Conservation (phyloP, 2,329 filamentous ascomycete species). For the Aspergillus sojae region DNA sequence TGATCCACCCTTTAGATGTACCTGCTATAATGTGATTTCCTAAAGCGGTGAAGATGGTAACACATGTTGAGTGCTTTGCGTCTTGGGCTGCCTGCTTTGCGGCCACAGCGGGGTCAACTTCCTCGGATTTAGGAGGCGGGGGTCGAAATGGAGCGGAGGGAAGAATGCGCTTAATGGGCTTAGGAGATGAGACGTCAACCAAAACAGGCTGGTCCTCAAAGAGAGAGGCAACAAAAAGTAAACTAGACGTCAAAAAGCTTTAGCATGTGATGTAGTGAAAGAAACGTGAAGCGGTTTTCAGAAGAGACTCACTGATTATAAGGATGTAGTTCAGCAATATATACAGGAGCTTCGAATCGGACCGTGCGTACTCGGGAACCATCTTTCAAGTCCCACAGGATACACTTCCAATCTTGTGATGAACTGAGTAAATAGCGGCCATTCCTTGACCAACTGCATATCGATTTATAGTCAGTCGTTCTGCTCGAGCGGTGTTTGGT, state of each 20-base stretch:
- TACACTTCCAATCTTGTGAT: slow-evolving; percentile 94
- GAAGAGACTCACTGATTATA: slow-evolving; percentile 70
- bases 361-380: slow-evolving; percentile 76
- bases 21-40: slow-evolving; percentile 90
- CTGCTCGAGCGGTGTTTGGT: not conserved
- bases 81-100: slow-evolving; percentile 91
- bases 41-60: slow-evolving; percentile 80
- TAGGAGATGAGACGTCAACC: slow-evolving; percentile 73
- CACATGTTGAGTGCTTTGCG: slow-evolving; percentile 91
- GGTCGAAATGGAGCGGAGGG: slow-evolving; percentile 80
- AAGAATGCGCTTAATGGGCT: slow-evolving; percentile 74
- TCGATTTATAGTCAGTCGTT: slow-evolving; percentile 8
- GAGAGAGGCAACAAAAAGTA: slow-evolving; percentile 84
- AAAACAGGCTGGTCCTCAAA: slow-evolving; percentile 92
- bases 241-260: slow-evolving; percentile 48
- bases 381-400: slow-evolving; percentile 87
- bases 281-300: not conserved
- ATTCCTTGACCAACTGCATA: slow-evolving; percentile 78
- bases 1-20: slow-evolving; percentile 94
- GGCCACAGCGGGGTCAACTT: slow-evolving; percentile 57
- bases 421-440: slow-evolving; percentile 89
- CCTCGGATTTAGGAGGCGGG: slow-evolving; percentile 66
- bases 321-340: slow-evolving; percentile 93
- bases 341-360: slow-evolving; percentile 89
- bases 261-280: not conserved